Evolutionary conservation across 1,284 basidiomycete species (phyloP).

Genomic region (Cutaneotrichosporon sp.): DNA sequence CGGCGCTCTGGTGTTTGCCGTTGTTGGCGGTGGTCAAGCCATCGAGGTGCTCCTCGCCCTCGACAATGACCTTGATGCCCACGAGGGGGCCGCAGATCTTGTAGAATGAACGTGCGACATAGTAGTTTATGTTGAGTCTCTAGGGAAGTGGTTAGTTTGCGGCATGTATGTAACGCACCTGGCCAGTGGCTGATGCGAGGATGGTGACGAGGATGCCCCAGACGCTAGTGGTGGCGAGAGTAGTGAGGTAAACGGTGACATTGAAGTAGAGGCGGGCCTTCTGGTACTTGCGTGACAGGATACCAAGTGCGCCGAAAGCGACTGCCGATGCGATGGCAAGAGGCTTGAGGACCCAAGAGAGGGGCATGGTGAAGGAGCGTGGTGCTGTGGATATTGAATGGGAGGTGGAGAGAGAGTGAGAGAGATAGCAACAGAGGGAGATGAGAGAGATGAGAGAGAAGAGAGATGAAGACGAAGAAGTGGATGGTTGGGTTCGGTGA

Average conservation of each 20-base stretch:
- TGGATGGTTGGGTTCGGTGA: no score
- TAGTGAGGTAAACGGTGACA: constrained; percentile 70
- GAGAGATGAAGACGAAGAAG: neutral
- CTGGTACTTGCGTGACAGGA: constrained; percentile 42
- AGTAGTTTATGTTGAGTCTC: constrained; percentile 79
- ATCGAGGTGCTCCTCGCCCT: constrained; percentile 78
- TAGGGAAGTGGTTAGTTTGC: constrained; percentile 39
- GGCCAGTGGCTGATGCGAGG: constrained; percentile 68
- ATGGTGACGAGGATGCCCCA: constrained; percentile 75
- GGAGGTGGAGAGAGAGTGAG: neutral
- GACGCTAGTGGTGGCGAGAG: constrained; percentile 70
- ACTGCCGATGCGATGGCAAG: constrained; percentile 46
- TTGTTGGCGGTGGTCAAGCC: constrained; percentile 59
- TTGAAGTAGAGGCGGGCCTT: constrained; percentile 63
- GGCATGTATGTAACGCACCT: constrained; percentile 31
- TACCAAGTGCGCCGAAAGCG: constrained; percentile 43
- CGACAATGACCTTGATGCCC: constrained; percentile 73
- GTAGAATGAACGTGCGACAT: constrained; percentile 87
- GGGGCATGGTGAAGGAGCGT: constrained; percentile 20
- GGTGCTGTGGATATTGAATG: neutral
- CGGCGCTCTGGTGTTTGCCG: constrained; percentile 52
- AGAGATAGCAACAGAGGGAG: neutral
- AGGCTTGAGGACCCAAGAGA: constrained; percentile 46
- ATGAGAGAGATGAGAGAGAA: constrained; percentile 1
- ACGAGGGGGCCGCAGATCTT: constrained; percentile 65